Base-by-base conservation (phyloP, 1,139 yeast genomes). In the Diutina pseudorugosa region DNA sequence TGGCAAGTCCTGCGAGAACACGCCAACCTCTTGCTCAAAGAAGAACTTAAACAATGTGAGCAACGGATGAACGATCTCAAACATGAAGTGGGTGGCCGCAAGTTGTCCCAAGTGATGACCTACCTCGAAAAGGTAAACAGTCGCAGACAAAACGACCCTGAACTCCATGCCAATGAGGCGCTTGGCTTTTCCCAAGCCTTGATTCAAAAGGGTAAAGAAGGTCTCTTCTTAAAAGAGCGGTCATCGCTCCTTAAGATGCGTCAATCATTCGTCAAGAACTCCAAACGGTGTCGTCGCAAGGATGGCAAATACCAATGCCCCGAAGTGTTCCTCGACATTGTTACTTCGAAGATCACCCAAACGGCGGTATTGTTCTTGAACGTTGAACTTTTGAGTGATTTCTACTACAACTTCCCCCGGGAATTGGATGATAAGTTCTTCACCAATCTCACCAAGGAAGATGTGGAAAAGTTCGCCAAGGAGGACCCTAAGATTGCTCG, bases 371-470 rank as follows among this genome's bases (percentile, higher is more conserved):
- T 94, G 57, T 94, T 94, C 61, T 71, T 94, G 62, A 94, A 94
- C 63, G 98, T 94, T 51, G 99, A 94, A 67, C 73, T 94, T 51
- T 72, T 94, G 58, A 85, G 95, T 59, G 98, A 94, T 67, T 94
- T 94, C 63, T 93, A 91, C 67, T 93, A 94, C 68, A 90, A 89
- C 61, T 93, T 94, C 69, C 98, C 98, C 1, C 77, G 98, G 54
- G 97, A 90, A 64, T 74, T 94, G 57, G 99, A 94, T 66, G 73
- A 75, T 54, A 80, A 83, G 58, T 76, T 94, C 56, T 82, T 86
- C 56, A 75, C 73, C 56, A 75, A 75, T 52, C 71, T 93, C 61
- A 73, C 81, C 11, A 75, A 75, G 52, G 95, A 89, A 53, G 95
- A 91, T 62, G 77, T 93, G 55, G 98, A 91, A 62, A 70, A 71